Conservation (phyloP, 164 flowering plant species). For the Vitis amurensis region DNA sequence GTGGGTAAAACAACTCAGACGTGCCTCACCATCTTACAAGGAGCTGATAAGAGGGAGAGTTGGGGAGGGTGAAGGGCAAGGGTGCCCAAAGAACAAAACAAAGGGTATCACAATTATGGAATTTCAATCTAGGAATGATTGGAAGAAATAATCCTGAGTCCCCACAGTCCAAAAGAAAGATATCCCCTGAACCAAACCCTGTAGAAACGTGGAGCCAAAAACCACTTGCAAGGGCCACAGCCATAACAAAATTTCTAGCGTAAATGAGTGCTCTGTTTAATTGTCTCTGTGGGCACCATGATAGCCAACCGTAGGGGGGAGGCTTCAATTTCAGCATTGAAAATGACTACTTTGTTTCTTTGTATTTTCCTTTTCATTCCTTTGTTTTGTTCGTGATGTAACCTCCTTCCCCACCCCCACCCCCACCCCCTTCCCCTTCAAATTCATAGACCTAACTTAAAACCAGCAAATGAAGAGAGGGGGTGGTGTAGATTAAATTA, state of each 20-base stretch:
- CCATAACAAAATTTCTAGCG: conserved; percentile 9
- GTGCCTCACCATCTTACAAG: not conserved
- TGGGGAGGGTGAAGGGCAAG: too few relatives aligned
- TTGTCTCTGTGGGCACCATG: conserved; percentile 16
- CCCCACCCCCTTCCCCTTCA: too few relatives aligned
- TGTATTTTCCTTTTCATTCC: not conserved
- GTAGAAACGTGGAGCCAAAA: conserved; percentile 4
- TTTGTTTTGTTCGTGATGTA: conserved; percentile 14
- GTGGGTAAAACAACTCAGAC: not conserved
- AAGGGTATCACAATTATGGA: not conserved
- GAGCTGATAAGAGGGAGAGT: too few relatives aligned
- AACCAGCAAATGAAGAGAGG: not conserved
- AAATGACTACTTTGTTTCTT: conserved; percentile 22
- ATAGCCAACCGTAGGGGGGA: not conserved
- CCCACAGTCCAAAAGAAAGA: conserved; percentile 7
- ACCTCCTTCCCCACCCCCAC: not conserved
- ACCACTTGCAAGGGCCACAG: conserved; percentile 20
- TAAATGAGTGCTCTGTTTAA: conserved; percentile 17
- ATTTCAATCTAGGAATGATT: conserved; percentile 24
- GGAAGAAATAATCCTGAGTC: conserved; percentile 18
- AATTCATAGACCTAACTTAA: not conserved
- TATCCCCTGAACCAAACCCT: not conserved
- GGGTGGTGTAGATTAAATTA: conserved; percentile 1
- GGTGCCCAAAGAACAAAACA: not conserved
- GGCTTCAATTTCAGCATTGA: conserved; percentile 8